Conservation (phyloP, 2,329 filamentous ascomycete species). For the Catunica adiposa region DNA sequence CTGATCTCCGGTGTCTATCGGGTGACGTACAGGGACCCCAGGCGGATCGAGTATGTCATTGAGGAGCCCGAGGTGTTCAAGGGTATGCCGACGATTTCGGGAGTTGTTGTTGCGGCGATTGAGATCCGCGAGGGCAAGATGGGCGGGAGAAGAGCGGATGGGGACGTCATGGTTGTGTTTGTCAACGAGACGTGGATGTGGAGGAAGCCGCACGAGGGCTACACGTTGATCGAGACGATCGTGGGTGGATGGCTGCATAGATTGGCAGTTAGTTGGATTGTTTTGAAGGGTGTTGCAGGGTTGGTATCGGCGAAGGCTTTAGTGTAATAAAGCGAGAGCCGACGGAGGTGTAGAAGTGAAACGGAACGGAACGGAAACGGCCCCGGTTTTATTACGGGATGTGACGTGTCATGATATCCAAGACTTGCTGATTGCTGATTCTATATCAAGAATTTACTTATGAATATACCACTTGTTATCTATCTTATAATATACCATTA, state of each 20-base stretch:
- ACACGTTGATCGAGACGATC: constrained; percentile 20
- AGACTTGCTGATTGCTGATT: not conserved
- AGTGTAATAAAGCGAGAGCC: not conserved
- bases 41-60: constrained; percentile 19
- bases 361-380: not conserved
- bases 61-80: constrained; percentile 17
- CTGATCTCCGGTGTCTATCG: constrained; percentile 21
- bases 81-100: constrained; percentile 14
- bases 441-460: not conserved
- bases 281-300: constrained; percentile 17
- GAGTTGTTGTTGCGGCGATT: constrained; percentile 14
- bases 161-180: constrained; percentile 15
- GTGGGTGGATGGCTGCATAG: constrained; percentile 21
- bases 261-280: constrained; percentile 19
- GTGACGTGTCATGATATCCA: not conserved
- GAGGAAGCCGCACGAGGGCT: constrained; percentile 19
- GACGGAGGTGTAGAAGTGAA: too few species aligned
- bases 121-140: constrained; percentile 2
- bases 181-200: constrained; percentile 27
- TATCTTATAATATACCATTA: too few species aligned
- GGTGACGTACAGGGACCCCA: constrained; percentile 18
- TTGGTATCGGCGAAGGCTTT: not conserved
- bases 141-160: not conserved
- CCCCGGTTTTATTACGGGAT: not conserved
- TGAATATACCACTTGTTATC: constrained; percentile 1